Evolutionary conservation across 768 basidiomycete species (phyloP), one percentile per base, ranked within the genome.

Genomic region (Leccinum olivaceopallidum): DNA sequence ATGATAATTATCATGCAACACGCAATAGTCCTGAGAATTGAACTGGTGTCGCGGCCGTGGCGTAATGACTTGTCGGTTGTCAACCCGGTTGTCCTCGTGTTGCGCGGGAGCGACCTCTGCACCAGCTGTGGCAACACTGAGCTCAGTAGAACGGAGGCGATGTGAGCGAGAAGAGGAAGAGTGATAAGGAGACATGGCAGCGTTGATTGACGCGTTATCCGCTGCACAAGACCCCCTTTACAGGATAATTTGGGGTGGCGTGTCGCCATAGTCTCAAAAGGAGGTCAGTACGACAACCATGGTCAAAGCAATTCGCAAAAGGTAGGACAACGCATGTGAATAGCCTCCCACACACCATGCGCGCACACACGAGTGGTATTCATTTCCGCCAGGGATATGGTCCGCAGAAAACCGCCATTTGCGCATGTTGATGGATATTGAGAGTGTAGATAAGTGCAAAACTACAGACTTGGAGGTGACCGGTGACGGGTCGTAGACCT

Each of bases 281-380:
- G n/a, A 47, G 53, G 53, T 55, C 47, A 42, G 59, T 59, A 30
- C 34, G 57, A 37, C 39, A 54, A 52, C 30, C 61, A 53, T 61
- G 28, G 59, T 65, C 58, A 44, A 58, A 53, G 62, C 47, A 55
- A 36, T 47, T 55, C 50, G 47, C 56, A 57, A 59, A 62, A 47
- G 42, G 55, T 44, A 53, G 44, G 53, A 64, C 42, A 57, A 58
- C 53, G 52, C 30, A 55, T 57, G 34, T 18, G 56, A 67, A 54
- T 20, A 62, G 28, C 36, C 50, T 49, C 59, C 42, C 60, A 65
- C 65, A 51, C 60, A 63, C 53, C 42, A 55, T 56, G 16, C 39
- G 5, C 28, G 32, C 12, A 34, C 12, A 34, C 34, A 14, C 34
- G 5, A 36, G 34, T 36, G 13, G 13, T 36, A 14, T 49, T 58